Evolutionary conservation across 345 rosid species (phyloP).

Genomic region (Salix dunnii): DNA sequence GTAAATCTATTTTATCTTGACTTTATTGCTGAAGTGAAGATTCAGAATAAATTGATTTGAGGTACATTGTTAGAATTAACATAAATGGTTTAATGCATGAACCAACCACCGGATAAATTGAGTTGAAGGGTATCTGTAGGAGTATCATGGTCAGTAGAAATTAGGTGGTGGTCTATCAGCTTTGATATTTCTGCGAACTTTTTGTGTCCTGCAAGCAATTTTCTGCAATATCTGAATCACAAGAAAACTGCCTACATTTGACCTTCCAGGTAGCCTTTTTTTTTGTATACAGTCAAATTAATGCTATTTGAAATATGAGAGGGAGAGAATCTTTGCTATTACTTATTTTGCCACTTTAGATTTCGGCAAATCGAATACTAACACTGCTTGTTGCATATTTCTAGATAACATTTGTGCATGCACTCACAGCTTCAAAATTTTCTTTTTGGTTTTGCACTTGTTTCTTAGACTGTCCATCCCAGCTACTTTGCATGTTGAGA

Average conservation of each 20-base stretch:
- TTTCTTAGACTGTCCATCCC: not conserved
- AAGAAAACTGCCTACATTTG: not conserved
- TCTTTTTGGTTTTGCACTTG: not conserved
- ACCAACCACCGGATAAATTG: not conserved
- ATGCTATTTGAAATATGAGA: not conserved
- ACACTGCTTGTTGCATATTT: not conserved
- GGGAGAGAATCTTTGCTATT: not conserved
- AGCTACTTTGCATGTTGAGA: no score
- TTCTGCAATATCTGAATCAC: not conserved
- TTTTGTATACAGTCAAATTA: not conserved
- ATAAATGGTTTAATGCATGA: not conserved
- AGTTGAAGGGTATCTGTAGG: not conserved
- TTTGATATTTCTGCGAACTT: not conserved
- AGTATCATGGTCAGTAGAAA: not conserved
- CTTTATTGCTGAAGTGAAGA: not conserved
- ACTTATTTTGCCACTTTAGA: not conserved
- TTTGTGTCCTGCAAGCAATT: not conserved
- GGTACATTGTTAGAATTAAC: not conserved
- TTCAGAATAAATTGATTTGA: not conserved
- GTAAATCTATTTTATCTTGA: not conserved
- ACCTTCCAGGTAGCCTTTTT: not conserved
- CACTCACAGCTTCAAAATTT: not conserved
- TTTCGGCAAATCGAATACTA: not conserved
- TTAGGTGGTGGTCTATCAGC: not conserved
- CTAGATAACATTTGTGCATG: not conserved